Conservation (phyloP, 768 basidiomycete genomes). For the Mrakia frigida region DNA sequence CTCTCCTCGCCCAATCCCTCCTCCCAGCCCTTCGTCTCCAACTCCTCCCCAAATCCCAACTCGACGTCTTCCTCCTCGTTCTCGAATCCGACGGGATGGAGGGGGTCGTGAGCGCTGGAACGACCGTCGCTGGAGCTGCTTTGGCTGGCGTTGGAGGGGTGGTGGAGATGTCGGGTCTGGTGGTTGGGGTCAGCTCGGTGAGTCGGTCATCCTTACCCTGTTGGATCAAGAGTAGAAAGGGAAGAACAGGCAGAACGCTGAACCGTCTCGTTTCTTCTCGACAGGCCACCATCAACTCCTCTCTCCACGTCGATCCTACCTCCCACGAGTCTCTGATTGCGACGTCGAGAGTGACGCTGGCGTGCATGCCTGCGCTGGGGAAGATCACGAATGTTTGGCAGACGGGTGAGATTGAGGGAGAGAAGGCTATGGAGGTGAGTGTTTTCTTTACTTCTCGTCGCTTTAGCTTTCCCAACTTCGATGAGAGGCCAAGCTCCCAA, state of each 20-base stretch:
- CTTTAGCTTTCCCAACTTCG: background rate
- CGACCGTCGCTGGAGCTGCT: constrained; percentile 82
- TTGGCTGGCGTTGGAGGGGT: constrained; percentile 75
- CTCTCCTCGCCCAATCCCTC: constrained; percentile 79
- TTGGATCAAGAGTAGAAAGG: constrained; percentile 44
- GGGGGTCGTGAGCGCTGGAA: constrained; percentile 76
- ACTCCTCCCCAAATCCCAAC: constrained; percentile 82
- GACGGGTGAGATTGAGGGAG: constrained; percentile 59
- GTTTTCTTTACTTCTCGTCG: constrained; percentile 15
- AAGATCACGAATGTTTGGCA: constrained; percentile 83
- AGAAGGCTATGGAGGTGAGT: constrained; percentile 57
- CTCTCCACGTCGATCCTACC: constrained; percentile 69
- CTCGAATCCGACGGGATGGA: constrained; percentile 91
- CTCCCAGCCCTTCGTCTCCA: constrained; percentile 63
- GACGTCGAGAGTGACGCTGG: constrained; percentile 64
- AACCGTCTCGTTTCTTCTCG: background rate
- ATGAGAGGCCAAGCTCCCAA: background rate
- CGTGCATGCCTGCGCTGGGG: constrained; percentile 81
- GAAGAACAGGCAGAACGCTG: constrained; percentile 45
- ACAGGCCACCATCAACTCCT: constrained; percentile 22
- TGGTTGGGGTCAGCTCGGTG: constrained; percentile 75
- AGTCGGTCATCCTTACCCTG: constrained; percentile 36
- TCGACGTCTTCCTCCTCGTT: constrained; percentile 84
- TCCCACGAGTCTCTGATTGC: constrained; percentile 59
- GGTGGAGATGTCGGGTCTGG: constrained; percentile 83